Base-by-base conservation (phyloP, 208 protist genomes). In the Phytomonas francai region DNA sequence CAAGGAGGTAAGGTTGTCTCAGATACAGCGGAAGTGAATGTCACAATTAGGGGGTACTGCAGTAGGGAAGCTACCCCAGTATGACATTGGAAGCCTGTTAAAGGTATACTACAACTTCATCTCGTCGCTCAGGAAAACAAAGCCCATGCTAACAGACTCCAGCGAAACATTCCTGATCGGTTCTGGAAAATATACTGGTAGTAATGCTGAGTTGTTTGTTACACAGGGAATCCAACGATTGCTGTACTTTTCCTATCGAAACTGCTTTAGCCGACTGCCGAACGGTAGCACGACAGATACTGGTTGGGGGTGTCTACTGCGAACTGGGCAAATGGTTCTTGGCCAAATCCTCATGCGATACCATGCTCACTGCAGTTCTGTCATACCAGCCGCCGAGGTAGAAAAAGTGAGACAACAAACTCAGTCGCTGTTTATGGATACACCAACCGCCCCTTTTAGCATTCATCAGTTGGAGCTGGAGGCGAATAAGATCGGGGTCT, bases 231-330 rank as follows among this genome's bases (percentile, higher is more conserved):
- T 72, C 12, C 36, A 71, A 16, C 75, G 75, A 33, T 59, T 95
- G 27, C 74, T 91, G 4, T 96, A 86, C 68, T 94, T 93, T 67
- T 89, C 80, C n/a, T 94, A 96, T 71, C 81, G 91, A 49, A 85
- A 86, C 60, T 74, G 78, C 56, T 91, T 94, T 68, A 54, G 67
- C 22, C 71, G 67, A 8, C 68, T 94, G 56, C 75, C 74, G 4
- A 85, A 89, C 39, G 86, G 84, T 9, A 70, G 67, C n/a, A 90
- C 79, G 3, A 85, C 81, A 5, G 94, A 97, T 77, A 59, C 80
- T 4, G 72, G 73, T 16, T 98, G 95, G 93, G 95, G 95, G 0
- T 98, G 95, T 67, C 85, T 97, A 64, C 72, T 97, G 36, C 88
- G 95, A 39, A 85, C 88, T 12, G 88, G 83, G 0, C 92, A 98